Evolutionary conservation across 2,329 filamentous ascomycete genomes (phyloP).

Genomic region (Lojkania enalia): DNA sequence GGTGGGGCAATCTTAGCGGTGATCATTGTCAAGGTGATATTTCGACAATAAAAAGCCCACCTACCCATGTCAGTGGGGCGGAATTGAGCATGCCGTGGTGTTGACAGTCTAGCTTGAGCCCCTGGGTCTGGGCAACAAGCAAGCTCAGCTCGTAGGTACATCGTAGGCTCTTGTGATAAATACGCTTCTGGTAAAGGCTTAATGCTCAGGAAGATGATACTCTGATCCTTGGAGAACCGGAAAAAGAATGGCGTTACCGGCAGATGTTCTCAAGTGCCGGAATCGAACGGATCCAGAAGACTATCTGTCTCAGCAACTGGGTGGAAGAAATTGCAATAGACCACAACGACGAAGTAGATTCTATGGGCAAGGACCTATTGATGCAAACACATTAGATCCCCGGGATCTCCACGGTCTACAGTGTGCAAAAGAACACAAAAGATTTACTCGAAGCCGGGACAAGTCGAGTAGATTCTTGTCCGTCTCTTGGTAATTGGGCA

Average conservation of each 20-base stretch:
- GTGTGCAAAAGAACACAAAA: too few relatives aligned
- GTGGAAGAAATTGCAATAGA: too few relatives aligned
- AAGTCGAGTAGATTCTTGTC: constrained; percentile 14
- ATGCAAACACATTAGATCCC: too few relatives aligned
- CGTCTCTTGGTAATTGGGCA: constrained; percentile 7
- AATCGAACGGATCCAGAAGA: too few relatives aligned
- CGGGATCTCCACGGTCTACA: too few relatives aligned
- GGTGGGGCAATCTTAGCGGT: too few relatives aligned
- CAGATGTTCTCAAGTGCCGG: too few relatives aligned
- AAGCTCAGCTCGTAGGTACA: neutral
- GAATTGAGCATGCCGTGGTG: neutral
- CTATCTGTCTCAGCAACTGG: too few relatives aligned
- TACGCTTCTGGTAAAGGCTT: neutral
- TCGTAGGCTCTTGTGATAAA: neutral
- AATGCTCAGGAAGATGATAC: neutral
- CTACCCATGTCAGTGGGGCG: constrained; percentile 1
- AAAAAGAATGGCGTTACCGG: too few relatives aligned
- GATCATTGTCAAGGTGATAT: neutral
- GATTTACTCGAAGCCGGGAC: constrained; percentile 13
- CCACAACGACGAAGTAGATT: too few relatives aligned
- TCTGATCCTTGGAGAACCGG: too few relatives aligned
- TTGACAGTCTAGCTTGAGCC: neutral
- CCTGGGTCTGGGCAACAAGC: neutral
- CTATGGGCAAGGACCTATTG: too few relatives aligned
- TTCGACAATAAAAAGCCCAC: neutral